Conservation (phyloP, 257 asterid genomes). For the Solanum tarapatanum region DNA sequence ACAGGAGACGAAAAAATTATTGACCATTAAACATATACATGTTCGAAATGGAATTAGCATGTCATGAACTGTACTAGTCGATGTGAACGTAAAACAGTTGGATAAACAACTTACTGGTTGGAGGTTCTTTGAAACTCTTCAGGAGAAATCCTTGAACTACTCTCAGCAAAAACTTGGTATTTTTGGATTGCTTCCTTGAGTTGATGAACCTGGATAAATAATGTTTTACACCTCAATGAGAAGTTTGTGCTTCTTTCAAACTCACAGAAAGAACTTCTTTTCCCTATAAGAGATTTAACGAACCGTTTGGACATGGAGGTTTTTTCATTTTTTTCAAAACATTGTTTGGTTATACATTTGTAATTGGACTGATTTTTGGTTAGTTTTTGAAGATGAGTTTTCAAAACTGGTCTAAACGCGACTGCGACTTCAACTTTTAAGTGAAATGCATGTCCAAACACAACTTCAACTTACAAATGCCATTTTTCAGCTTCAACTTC, state of each 20-base stretch:
- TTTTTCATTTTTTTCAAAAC: neutral
- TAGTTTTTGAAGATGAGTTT: neutral
- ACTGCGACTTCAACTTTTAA: neutral
- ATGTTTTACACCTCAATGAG: neutral
- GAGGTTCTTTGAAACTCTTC: neutral
- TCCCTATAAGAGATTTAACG: neutral
- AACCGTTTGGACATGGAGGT: neutral
- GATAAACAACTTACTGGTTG: conserved; percentile 4
- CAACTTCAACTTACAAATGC: neutral
- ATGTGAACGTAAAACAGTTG: neutral
- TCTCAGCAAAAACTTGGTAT: conserved; percentile 2
- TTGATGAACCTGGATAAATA: conserved; percentile 4
- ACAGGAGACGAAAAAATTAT: too few species aligned
- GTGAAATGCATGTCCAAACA: neutral
- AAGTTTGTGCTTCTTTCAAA: neutral
- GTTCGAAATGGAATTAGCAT: neutral
- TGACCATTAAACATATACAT: neutral
- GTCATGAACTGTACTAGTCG: neutral
- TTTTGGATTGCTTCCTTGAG: conserved; percentile 8
- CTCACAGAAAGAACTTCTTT: neutral
- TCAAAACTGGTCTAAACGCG: neutral
- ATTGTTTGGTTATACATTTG: neutral
- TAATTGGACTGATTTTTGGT: neutral
- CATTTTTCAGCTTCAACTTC: neutral
- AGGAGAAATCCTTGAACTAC: neutral